Conservation (phyloP, 2,329 filamentous ascomycete species). For the Paraphaeosphaeria sporulosa region DNA sequence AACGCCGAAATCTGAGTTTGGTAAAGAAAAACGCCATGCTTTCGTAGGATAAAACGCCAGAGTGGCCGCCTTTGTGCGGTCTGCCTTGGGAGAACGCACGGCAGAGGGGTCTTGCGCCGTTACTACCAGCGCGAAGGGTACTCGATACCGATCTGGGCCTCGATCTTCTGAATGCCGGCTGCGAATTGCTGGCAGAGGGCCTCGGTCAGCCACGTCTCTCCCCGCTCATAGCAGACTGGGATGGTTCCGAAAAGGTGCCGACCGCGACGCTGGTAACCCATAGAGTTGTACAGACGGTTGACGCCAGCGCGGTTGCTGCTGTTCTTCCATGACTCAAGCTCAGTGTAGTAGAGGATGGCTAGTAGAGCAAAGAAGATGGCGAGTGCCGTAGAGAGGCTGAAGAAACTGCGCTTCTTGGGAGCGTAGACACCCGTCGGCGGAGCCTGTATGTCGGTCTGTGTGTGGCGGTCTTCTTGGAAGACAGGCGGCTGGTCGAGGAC, state of each 20-base stretch:
- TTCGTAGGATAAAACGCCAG: neutral
- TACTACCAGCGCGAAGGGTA: conserved; percentile 1
- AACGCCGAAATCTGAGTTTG: neutral
- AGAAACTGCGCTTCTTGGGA: conserved; percentile 5
- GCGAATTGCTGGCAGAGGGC: conserved; percentile 9
- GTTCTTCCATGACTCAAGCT: neutral
- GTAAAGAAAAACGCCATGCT: neutral
- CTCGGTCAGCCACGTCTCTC: neutral
- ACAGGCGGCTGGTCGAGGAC: conserved; percentile 2
- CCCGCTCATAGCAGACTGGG: conserved; percentile 7
- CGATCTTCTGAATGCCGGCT: neutral
- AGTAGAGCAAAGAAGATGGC: conserved; percentile 8
- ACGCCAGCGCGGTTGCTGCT: neutral
- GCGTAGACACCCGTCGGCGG: neutral
- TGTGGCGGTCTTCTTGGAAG: neutral
- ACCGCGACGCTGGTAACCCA: conserved; percentile 1
- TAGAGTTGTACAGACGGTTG: conserved; percentile 8
- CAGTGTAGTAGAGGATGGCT: neutral
- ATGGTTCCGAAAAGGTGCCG: conserved; percentile 9
- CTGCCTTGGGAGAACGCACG: neutral
- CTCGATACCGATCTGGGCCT: neutral
- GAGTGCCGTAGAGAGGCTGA: neutral
- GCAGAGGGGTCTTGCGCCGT: neutral
- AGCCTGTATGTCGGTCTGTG: neutral
- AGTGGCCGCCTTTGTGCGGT: neutral